Base-by-base conservation (phyloP, 2,329 filamentous ascomycete genomes). In the Fusarium sp. region DNA sequence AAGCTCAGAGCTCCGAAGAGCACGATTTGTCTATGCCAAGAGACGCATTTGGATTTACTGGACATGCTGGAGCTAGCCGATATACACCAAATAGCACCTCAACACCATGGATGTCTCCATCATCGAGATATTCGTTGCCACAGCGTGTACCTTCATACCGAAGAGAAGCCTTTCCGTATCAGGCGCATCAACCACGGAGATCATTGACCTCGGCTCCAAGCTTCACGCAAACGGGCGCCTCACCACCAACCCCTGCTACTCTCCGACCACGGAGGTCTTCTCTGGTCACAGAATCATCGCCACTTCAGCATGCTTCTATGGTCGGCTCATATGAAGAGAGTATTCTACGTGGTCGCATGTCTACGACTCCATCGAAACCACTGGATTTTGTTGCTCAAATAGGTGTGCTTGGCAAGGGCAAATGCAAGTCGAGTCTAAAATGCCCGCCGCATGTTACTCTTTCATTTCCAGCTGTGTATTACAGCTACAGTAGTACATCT, bases 291-390 rank as follows among this genome's bases (percentile, higher is more conserved):
- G 94, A 97, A 44, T 81, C 84, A 4, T 93, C 93, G 4, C 90
- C 93, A 6, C 82, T 96, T 26, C 92, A 95, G 56, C 93, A 96
- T 78, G 94, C 95, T 10, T 94, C 94, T 5, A 96, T 99, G 91
- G 95, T 98, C 3, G 96, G 96, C 3, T 97, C 95, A 3, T 99
- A 97, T 71, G 96, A 99, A 78, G 96, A 99, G 79, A 97, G 94
- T 26, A 97, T 99, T 62, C 82, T 99, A 3, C 89, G 93, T 45
- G 96, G 96, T 38, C 89, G 96, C 65, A 99, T 99, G 96, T 98
- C 96, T 26, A 97, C 94, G 2, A 96, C 90, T 3, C 95, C 96
- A 1, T 98, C 95, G 1, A 94, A 92, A 68, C 95, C 96, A 7
- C 82, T 99, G 7, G 90, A 97, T 68, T 99, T 99, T 74, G 86